phyloP scores from a whole-genome alignment of 2,329 filamentous ascomycete genomes.

The Microdochium trichocladiopsis region DNA sequence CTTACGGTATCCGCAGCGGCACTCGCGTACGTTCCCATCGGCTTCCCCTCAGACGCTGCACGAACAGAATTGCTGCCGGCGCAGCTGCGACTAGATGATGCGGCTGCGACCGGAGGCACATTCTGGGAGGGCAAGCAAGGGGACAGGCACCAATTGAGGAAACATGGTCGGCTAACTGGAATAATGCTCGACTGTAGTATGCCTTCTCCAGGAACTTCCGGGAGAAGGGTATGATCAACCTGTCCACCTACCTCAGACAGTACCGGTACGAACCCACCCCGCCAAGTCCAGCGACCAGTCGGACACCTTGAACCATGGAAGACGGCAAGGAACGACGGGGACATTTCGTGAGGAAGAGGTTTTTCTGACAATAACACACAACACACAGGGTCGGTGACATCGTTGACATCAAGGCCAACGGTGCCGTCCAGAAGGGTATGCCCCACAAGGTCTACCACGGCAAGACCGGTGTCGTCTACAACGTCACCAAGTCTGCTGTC shows the following conservation, averaged over 20 bases:
- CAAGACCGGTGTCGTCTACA: conserved; percentile 97
- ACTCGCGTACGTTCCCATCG: conserved; percentile 60
- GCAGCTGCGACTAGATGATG: neutral
- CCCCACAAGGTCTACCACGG: conserved; percentile 99
- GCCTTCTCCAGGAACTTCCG: conserved; percentile 93
- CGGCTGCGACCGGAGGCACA: neutral
- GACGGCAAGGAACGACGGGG: conserved; percentile 13
- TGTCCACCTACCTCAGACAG: conserved; percentile 90
- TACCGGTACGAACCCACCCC: conserved; percentile 61
- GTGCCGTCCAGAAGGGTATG: conserved; percentile 98
- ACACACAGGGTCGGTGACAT: conserved; percentile 82
- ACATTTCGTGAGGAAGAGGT: conserved; percentile 4
- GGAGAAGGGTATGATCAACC: conserved; percentile 86
- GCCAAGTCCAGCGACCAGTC: too few relatives aligned
- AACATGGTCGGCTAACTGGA: conserved; percentile 4
- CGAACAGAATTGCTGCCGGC: conserved; percentile 4
- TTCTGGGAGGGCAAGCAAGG: neutral
- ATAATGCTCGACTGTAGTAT: conserved; percentile 44
- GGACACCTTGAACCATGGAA: conserved; percentile 1
- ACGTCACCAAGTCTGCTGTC: conserved; percentile 96
- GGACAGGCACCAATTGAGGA: neutral
- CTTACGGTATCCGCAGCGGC: conserved; percentile 78
- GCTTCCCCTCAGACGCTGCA: conserved; percentile 2
- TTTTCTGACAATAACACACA: conserved; percentile 20
- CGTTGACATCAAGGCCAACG: conserved; percentile 97